A percentile compares a stretch with the other conserved stretches of the same genome.
phyloP scores from a whole-genome alignment of 164 flowering plant genomes.

The Platanus orientalis region DNA sequence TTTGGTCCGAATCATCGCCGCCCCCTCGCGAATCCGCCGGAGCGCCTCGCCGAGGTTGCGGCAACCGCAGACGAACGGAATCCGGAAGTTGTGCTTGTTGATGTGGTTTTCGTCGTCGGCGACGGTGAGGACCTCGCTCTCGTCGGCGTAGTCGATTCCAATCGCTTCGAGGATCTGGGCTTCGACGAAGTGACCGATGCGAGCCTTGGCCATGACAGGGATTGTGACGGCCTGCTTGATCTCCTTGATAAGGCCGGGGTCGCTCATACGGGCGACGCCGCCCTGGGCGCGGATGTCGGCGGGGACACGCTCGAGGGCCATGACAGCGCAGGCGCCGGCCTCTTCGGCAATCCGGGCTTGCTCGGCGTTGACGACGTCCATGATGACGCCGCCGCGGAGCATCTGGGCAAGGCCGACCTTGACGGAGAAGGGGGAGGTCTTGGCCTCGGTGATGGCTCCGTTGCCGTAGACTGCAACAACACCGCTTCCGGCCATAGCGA shows the following conservation, averaged over 20 bases:
- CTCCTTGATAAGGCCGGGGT: conserved; percentile 35
- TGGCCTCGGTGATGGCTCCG: conserved; percentile 30
- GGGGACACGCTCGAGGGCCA: conserved; percentile 37
- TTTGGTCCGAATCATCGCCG: conserved; percentile 34
- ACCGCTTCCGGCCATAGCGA: conserved; percentile 30
- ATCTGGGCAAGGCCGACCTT: conserved; percentile 36
- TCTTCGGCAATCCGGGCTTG: conserved; percentile 40
- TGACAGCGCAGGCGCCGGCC: conserved; percentile 42
- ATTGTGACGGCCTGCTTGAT: conserved; percentile 33
- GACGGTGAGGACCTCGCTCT: conserved; percentile 29
- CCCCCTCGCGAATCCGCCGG: conserved; percentile 27
- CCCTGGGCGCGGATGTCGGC: conserved; percentile 34
- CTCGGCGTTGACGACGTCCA: conserved; percentile 38
- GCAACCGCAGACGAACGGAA: conserved; percentile 34
- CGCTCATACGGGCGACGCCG: conserved; percentile 40
- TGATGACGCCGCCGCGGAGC: conserved; percentile 42
- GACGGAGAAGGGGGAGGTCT: conserved; percentile 30
- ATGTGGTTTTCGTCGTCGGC: conserved; percentile 35
- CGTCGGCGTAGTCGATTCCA: conserved; percentile 32
- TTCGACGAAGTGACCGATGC: conserved; percentile 35
- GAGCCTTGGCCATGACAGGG: conserved; percentile 36
- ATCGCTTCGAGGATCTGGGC: conserved; percentile 32
- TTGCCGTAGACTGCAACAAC: conserved; percentile 33
- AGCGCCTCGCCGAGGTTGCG: conserved; percentile 33
- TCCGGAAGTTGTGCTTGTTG: conserved; percentile 32